Base-by-base conservation (phyloP, 75 land plant genomes). In the Picea sitchensis region DNA sequence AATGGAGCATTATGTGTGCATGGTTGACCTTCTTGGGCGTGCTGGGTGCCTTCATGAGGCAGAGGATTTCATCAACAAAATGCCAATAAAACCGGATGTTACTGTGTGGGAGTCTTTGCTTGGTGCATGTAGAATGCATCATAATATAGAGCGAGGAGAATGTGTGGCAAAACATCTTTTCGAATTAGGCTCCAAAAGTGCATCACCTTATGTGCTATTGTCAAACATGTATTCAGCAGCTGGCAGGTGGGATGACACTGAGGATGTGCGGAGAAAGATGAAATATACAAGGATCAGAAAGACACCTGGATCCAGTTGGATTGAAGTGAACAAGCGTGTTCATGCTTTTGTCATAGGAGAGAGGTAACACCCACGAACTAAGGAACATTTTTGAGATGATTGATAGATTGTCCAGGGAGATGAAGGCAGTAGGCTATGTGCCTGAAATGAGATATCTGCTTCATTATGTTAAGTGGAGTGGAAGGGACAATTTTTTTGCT, bases 301-400 rank as follows among this genome's bases (percentile, higher is more conserved):
- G 69, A 58, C 36, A 18, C 73, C 69, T 7, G 91, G 91, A 15
- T 78, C 76, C 59, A 89, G 91, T 60, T 89, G 89, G 91, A 74
- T 88, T 78, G 90, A 91, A 80, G 64, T 91, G 57, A 69, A 60
- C 4, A 81, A 82, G 59, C 51, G 14, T 18, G 56, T 86, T 23
- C 85, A 91, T 73, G 83, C 81, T 21, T 91, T 91, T 64, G 80
- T 73, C 56, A 82, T 90, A 5, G 88, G 88, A 47, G 92, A 88
- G 61, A 61, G 80, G 21, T 80, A 83, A 15, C 86, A 88, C 62
- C 81, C 83, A 41, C 82, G 85, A 75, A 78, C 60, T 5, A 77
- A 80, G 32, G 80, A 60, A 15, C 61, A 88, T 9, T 77, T 78
- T 38, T 60, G 56, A 57, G 71, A 83, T 51, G 54, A 23, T 90